Base-by-base conservation (phyloP, 1,284 basidiomycete genomes). In the Neonothopanus nambi region DNA sequence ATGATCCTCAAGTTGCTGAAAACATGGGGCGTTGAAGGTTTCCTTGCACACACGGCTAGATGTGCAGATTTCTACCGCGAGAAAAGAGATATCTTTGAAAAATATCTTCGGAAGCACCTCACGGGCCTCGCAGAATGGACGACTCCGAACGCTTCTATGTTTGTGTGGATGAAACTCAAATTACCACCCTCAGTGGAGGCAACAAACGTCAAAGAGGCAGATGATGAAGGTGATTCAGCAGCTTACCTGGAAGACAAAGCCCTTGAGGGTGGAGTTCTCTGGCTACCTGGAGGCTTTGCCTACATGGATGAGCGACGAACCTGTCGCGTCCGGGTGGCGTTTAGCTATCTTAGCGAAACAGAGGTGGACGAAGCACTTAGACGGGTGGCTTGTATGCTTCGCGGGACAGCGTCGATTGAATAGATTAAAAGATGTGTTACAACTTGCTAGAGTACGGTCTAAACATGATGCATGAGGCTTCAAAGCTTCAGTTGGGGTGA, bases 121-220 rank as follows among this genome's bases (percentile, higher is more conserved):
- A 73, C 70, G 35, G 77, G 76, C 3, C 57, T 80, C 26, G 80
- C 77, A 3, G 72, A 69, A 5, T 85, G 82, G 81, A 74, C 76
- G 12, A 70, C 68, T 8, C 82, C 83, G 1, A 75, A 78, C 5
- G 79, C 81, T 0, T 82, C 81, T 40, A 76, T 78, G 74, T 79
- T 79, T 66, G 65, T 76, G 35, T 79, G 76, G 76, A 48, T 57
- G 12, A 54, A 54, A 30, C 47, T 57, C 3, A 33, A 23, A 15
- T 37, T 42, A 21, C 48, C 48, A 13, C 3, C 23, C 2, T 49
- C 48, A n/a, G 38, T 30, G 23, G 41, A 41, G n/a, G 37, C 23
- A n/a, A 37, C 39, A 26, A 49, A 28, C 17, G 38, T 41, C 36
- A 6, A 39, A 21, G n/a, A n/a, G n/a, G n/a, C n/a, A n/a, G 17